Conservation (phyloP, 2,329 filamentous ascomycete species). For the Colletotrichum lupini region DNA sequence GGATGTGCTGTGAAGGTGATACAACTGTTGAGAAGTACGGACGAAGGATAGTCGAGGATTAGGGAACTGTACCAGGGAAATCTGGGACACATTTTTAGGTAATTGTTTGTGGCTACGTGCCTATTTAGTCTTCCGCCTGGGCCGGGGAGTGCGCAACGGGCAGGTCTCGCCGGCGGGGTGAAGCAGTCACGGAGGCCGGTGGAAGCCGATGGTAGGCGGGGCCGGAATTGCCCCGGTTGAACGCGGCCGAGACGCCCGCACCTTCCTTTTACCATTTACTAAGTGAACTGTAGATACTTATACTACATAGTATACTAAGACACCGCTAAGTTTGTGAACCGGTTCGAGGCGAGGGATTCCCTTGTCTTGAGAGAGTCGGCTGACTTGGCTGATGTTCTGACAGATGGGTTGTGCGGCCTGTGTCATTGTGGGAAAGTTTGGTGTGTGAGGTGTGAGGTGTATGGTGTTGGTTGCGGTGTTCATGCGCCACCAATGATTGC, state of each 20-base stretch:
- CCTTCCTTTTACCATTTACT: no score
- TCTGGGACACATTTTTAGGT: constrained; percentile 25
- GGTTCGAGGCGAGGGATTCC: constrained; percentile 14
- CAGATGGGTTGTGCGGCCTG: constrained; percentile 7
- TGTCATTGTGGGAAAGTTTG: constrained; percentile 2
- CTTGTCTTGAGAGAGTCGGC: constrained; percentile 21
- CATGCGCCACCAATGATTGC: constrained; percentile 15
- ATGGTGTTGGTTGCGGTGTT: constrained; percentile 3
- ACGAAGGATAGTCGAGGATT: not conserved
- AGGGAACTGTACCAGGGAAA: not conserved
- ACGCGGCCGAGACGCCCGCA: constrained; percentile 15
- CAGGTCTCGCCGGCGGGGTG: constrained; percentile 23
- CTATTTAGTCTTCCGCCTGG: not conserved
- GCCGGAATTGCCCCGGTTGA: constrained; percentile 19
- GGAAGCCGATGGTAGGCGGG: constrained; percentile 35
- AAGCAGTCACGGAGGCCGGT: constrained; percentile 13
- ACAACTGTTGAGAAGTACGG: not conserved
- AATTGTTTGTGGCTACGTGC: constrained; percentile 7
- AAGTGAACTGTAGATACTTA: no score
- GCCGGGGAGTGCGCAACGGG: constrained; percentile 8
- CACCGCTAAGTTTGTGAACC: constrained; percentile 8
- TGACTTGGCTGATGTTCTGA: constrained; percentile 30
- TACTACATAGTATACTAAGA: no score
- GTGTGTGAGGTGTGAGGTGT: not conserved
- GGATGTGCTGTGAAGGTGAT: not conserved